Conservation (phyloP, 148 eudicot species). For the Salicornia ramosissima region DNA sequence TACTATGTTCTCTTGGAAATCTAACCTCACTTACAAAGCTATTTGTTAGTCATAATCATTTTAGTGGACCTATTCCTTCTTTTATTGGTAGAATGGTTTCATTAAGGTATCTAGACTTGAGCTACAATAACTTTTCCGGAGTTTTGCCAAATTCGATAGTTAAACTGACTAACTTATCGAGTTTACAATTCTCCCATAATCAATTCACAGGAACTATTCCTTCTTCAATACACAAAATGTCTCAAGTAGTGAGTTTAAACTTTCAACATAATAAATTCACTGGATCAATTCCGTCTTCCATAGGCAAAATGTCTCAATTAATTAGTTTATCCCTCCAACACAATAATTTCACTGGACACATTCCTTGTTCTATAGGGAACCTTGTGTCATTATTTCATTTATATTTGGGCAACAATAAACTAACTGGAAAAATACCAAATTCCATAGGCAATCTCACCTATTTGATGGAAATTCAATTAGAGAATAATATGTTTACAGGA, state of each 20-base stretch:
- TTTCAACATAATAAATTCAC: constrained; percentile 36
- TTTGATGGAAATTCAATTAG: constrained; percentile 46
- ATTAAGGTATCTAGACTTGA: not conserved
- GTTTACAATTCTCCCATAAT: not conserved
- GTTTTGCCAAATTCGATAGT: constrained; percentile 36
- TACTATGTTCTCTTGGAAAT: not conserved
- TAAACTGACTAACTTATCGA: not conserved
- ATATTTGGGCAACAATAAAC: too few species aligned
- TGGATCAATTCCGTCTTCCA: too few species aligned
- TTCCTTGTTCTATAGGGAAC: too few species aligned
- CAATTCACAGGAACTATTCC: not conserved
- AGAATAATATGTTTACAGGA: constrained; percentile 49
- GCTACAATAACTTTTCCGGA: not conserved
- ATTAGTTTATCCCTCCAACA: too few species aligned
- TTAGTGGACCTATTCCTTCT: not conserved
- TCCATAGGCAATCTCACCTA: constrained; percentile 43
- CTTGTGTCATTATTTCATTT: too few species aligned
- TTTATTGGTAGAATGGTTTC: not conserved
- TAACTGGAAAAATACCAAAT: constrained; percentile 39
- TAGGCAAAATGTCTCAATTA: too few species aligned
- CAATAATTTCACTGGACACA: too few species aligned
- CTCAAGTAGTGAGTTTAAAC: constrained; percentile 33
- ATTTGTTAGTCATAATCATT: not conserved
- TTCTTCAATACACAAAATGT: not conserved
- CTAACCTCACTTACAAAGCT: not conserved